Evolutionary conservation across 164 flowering plant species (phyloP).

Genomic region (Houttuynia cordata): DNA sequence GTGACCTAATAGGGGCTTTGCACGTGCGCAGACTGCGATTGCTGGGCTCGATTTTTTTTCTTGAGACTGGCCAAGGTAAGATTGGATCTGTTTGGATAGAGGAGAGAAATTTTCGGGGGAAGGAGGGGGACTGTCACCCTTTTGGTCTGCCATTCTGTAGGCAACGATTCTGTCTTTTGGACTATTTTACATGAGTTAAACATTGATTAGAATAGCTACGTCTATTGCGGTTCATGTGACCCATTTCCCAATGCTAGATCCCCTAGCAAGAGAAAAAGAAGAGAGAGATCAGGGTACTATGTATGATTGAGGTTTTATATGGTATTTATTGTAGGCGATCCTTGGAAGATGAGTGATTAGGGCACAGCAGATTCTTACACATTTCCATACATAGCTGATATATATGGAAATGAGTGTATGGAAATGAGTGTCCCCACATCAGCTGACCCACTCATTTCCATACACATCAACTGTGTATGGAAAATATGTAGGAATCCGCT

Average conservation of each 20-base stretch:
- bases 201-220: conserved; percentile 1
- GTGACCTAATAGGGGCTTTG: not conserved
- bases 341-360: no score
- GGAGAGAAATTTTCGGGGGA: not conserved
- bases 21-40: conserved; percentile 8
- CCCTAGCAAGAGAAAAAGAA: not conserved
- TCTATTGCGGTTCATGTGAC: conserved; percentile 4
- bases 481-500: no score
- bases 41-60: not conserved
- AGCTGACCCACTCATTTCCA: no score
- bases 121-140: conserved; percentile 17
- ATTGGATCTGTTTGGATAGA: not conserved
- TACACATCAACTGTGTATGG: no score
- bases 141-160: conserved; percentile 31
- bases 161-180: conserved; percentile 13
- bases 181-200: conserved; percentile 1
- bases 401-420: no score
- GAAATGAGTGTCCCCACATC: no score
- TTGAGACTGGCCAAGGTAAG: conserved; percentile 9
- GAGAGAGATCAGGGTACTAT: no score
- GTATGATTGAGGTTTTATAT: no score
- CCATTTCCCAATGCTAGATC: conserved; percentile 8
- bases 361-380: no score
- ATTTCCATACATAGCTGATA: no score
- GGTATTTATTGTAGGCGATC: no score